Evolutionary conservation across 257 asterid species (phyloP).

Genomic region (Scutellaria barbata): DNA sequence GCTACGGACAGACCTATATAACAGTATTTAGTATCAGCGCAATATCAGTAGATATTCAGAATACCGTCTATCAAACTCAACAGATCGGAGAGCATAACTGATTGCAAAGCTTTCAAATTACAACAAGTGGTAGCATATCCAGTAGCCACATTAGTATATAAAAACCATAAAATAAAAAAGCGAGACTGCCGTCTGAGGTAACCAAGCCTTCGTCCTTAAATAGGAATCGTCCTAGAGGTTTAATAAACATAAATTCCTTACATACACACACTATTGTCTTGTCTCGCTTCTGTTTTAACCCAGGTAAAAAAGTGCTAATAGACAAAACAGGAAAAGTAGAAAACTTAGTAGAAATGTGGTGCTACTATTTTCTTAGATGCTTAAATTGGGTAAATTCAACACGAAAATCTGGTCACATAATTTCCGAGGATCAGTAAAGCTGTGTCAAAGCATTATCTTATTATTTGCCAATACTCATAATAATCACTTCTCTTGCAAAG

Average conservation of each 20-base stretch:
- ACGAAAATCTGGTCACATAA: background rate
- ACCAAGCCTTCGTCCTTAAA: background rate
- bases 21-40: slow-evolving; percentile 38
- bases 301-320: slow-evolving; percentile 11
- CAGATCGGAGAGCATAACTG: slow-evolving; percentile 23
- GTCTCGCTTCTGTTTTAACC: slow-evolving; percentile 14
- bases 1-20: slow-evolving; percentile 73
- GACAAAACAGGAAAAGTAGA: slow-evolving; percentile 6
- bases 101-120: slow-evolving; percentile 32
- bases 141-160: slow-evolving; percentile 6
- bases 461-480: slow-evolving; percentile 5
- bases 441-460: background rate
- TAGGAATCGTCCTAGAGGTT: slow-evolving; percentile 12
- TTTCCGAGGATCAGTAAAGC: slow-evolving; percentile 8
- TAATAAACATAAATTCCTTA: slow-evolving; percentile 18
- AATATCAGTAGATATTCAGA: slow-evolving; percentile 24
- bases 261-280: background rate
- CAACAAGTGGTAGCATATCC: slow-evolving; percentile 18
- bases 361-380: slow-evolving; percentile 12
- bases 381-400: slow-evolving; percentile 3
- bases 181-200: slow-evolving; percentile 2
- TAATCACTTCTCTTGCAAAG: background rate
- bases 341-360: background rate
- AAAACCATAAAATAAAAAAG: slow-evolving; percentile 2
- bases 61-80: slow-evolving; percentile 15